Evolutionary conservation across 2,329 filamentous ascomycete genomes (phyloP).

Genomic region (Bipolaris victoriae): DNA sequence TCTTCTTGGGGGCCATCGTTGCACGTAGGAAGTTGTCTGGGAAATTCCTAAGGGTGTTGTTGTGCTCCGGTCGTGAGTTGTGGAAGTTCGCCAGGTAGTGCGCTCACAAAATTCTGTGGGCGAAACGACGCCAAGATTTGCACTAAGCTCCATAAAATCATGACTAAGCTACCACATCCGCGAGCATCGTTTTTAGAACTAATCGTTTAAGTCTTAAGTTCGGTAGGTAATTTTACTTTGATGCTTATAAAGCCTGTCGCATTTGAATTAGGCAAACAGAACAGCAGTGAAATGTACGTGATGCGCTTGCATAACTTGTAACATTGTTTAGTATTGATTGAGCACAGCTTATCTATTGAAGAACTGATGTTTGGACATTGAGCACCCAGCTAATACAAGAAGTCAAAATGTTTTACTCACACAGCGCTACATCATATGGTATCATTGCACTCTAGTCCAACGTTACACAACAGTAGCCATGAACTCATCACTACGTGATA

Average conservation of each 20-base stretch:
- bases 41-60: slow-evolving; percentile 41
- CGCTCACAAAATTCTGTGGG: slow-evolving; percentile 21
- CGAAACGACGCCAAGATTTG: slow-evolving; percentile 27
- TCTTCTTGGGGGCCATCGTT: slow-evolving; percentile 76
- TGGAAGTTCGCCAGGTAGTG: slow-evolving; percentile 4
- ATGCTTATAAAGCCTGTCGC: neutral
- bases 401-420: neutral
- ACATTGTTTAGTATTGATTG: neutral
- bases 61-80: slow-evolving; percentile 42
- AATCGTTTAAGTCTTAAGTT: neutral
- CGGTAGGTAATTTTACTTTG: neutral
- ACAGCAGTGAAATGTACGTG: too few relatives aligned
- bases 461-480: slow-evolving; percentile 10
- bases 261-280: neutral
- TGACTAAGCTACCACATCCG: neutral
- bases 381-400: neutral
- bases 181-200: neutral
- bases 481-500: slow-evolving; percentile 7
- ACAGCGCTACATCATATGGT: slow-evolving; percentile 16
- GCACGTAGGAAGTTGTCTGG: slow-evolving; percentile 44
- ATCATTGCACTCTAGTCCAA: slow-evolving; percentile 21
- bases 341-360: neutral
- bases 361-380: neutral
- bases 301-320: neutral
- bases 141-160: slow-evolving; percentile 12